Conservation (phyloP, 2,329 filamentous ascomycete genomes). For the Xylariales sp. region DNA sequence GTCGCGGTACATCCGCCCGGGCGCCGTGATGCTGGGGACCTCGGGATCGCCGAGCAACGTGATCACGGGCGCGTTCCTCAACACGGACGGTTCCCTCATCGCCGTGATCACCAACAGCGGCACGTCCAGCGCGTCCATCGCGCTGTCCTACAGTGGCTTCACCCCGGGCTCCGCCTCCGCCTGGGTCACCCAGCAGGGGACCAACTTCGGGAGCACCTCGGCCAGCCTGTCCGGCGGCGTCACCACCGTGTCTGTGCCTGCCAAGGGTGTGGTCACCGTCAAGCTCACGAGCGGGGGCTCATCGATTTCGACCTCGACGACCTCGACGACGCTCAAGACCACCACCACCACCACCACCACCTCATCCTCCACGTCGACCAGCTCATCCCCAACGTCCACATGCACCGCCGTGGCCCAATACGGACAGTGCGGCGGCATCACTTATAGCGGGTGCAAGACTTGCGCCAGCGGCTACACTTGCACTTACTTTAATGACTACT, state of each 20-base stretch:
- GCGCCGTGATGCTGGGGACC: conserved; percentile 15
- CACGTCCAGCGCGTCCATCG: conserved; percentile 7
- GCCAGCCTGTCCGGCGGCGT: conserved; percentile 7
- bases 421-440: neutral
- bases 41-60: conserved; percentile 14
- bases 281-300: conserved; percentile 9
- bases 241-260: conserved; percentile 12
- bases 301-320: neutral
- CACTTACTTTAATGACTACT: neutral
- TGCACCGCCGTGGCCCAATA: neutral
- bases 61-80: conserved; percentile 15
- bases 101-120: conserved; percentile 19
- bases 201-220: conserved; percentile 8
- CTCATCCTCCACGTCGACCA: neutral
- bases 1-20: conserved; percentile 18
- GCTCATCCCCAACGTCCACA: neutral
- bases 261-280: conserved; percentile 12
- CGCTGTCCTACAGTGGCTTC: conserved; percentile 10
- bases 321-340: neutral
- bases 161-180: conserved; percentile 8
- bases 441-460: neutral
- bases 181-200: conserved; percentile 12
- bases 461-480: neutral
- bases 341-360: neutral
- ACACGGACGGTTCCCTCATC: conserved; percentile 14